A percentile compares a stretch with the other conserved stretches of the same genome.
phyloP scores from a whole-genome alignment of 176 grass and related monocot genomes.

The Aegilops longissima region DNA sequence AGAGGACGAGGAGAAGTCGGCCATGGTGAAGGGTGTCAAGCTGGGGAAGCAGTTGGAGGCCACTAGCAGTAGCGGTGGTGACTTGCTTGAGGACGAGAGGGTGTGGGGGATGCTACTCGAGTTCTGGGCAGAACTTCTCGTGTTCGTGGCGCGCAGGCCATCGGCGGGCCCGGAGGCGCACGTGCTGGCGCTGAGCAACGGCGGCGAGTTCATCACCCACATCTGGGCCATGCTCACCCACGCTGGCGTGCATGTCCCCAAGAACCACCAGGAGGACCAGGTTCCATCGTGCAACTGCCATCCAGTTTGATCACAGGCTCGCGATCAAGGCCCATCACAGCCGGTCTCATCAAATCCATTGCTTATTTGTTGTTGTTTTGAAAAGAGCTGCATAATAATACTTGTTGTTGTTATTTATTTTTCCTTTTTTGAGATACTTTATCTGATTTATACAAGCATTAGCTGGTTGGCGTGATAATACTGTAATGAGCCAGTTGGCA shows the following conservation, averaged over 20 bases:
- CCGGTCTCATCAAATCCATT: neutral
- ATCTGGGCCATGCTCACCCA: neutral
- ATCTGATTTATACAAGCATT: no score
- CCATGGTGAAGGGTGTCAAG: neutral
- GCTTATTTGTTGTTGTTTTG: neutral
- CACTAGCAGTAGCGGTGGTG: no score
- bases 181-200: neutral
- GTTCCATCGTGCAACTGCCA: neutral
- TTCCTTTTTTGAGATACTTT: fast-evolving
- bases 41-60: neutral
- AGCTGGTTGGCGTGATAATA: no score
- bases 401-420: neutral
- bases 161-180: neutral
- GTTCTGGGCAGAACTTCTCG: neutral
- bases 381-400: neutral
- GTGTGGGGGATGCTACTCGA: neutral
- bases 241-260: neutral
- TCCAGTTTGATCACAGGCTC: neutral
- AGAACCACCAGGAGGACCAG: neutral
- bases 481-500: no score
- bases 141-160: neutral
- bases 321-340: neutral
- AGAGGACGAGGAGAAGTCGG: neutral
- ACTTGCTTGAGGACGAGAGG: neutral
- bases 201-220: neutral